Evolutionary conservation across 1,139 yeast species (phyloP).

Genomic region (Maudiozyma humilis): DNA sequence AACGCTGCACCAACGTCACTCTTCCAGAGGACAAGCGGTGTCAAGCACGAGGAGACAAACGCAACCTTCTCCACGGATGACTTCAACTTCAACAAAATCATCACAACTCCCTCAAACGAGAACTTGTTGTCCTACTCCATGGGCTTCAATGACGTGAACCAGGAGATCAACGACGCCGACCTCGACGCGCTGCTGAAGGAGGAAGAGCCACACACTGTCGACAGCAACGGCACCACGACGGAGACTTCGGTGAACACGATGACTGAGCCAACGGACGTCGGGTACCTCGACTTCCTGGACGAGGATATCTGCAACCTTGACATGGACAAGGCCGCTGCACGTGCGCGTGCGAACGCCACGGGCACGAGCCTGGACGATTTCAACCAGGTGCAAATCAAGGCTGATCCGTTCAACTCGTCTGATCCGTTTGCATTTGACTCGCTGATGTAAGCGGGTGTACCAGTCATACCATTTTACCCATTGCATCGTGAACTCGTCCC

Average conservation of each 20-base stretch:
- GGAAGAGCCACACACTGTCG: neutral
- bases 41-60: neutral
- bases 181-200: neutral
- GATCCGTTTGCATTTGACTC: neutral
- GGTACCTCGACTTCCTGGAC: neutral
- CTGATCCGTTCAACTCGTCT: neutral
- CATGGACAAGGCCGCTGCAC: neutral
- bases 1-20: neutral
- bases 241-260: slow-evolving; percentile 1
- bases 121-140: neutral
- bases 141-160: neutral
- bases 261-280: neutral
- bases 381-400: neutral
- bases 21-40: neutral
- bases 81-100: slow-evolving; percentile 3
- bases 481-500: too few species aligned
- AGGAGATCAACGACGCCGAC: neutral
- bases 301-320: neutral
- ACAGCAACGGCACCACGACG: neutral
- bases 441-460: neutral
- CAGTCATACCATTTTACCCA: too few species aligned
- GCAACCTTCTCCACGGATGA: neutral
- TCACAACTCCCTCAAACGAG: slow-evolving; percentile 2
- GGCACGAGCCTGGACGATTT: neutral
- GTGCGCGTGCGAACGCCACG: neutral